phyloP scores from a whole-genome alignment of 305 asterid genomes.

The Solanum chacoense region DNA sequence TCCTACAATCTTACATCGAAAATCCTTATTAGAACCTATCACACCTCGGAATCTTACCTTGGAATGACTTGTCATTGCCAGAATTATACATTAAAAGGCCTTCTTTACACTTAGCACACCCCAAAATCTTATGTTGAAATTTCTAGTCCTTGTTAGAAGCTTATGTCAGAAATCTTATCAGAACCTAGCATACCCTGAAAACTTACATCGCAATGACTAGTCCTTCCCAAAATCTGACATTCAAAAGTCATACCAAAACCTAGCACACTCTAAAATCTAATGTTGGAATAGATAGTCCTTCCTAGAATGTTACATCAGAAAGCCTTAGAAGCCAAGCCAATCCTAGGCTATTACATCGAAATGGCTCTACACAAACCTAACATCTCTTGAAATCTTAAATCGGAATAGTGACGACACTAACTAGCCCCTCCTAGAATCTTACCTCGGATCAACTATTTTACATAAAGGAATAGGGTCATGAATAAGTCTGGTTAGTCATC shows the following conservation, averaged over 20 bases:
- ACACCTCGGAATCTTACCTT: background rate
- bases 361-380: background rate
- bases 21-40: background rate
- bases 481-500: background rate
- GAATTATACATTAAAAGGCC: background rate
- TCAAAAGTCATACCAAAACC: background rate
- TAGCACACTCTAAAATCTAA: background rate
- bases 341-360: background rate
- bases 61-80: background rate
- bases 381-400: background rate
- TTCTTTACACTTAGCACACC: background rate
- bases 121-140: background rate
- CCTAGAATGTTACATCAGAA: background rate
- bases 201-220: background rate
- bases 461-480: background rate
- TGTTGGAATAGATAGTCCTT: background rate
- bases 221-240: background rate
- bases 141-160: background rate
- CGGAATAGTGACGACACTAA: background rate
- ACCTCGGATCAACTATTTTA: background rate
- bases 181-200: background rate
- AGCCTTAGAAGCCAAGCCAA: background rate
- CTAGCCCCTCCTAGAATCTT: background rate
- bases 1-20: background rate
- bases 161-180: too few species aligned